Evolutionary conservation across 352 stramenopile genomes (phyloP).

Genomic region (Pilasporangium apinafurcum): DNA sequence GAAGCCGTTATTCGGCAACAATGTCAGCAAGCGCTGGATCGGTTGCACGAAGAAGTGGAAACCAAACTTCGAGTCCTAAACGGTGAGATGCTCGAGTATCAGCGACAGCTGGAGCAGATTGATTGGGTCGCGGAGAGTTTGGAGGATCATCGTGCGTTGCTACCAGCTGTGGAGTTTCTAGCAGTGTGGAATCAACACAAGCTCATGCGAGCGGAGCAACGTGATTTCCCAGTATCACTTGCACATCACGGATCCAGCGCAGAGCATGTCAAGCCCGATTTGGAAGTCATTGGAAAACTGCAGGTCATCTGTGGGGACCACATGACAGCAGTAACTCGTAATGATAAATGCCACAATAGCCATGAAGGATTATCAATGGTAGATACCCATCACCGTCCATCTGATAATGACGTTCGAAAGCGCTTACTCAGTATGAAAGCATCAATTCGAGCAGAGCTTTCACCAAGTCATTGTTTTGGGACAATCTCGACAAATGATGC

Average conservation of each 20-base stretch:
- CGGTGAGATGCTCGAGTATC: constrained; percentile 53
- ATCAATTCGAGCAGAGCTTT: background rate
- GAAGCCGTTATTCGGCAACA: constrained; percentile 40
- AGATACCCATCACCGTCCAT: constrained; percentile 2
- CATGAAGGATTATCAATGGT: background rate
- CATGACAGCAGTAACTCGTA: constrained; percentile 3
- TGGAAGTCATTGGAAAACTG: constrained; percentile 53
- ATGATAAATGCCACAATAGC: constrained; percentile 1
- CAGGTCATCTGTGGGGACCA: constrained; percentile 35
- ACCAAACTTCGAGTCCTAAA: constrained; percentile 46
- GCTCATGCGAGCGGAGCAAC: constrained; percentile 48
- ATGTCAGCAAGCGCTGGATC: constrained; percentile 32
- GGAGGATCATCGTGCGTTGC: constrained; percentile 30
- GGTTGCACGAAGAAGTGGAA: constrained; percentile 30
- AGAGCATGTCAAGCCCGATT: constrained; percentile 53
- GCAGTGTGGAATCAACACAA: constrained; percentile 67
- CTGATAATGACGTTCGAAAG: constrained; percentile 25
- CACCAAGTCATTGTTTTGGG: background rate
- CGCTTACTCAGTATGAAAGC: constrained; percentile 27
- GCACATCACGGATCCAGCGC: constrained; percentile 13
- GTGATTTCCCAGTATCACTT: constrained; percentile 55
- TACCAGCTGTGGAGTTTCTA: constrained; percentile 54
- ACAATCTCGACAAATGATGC: background rate
- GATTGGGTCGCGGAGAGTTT: constrained; percentile 66
- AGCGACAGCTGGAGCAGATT: constrained; percentile 62